phyloP scores from a whole-genome alignment of 1,284 basidiomycete genomes.

The Earliella scabrosa region DNA sequence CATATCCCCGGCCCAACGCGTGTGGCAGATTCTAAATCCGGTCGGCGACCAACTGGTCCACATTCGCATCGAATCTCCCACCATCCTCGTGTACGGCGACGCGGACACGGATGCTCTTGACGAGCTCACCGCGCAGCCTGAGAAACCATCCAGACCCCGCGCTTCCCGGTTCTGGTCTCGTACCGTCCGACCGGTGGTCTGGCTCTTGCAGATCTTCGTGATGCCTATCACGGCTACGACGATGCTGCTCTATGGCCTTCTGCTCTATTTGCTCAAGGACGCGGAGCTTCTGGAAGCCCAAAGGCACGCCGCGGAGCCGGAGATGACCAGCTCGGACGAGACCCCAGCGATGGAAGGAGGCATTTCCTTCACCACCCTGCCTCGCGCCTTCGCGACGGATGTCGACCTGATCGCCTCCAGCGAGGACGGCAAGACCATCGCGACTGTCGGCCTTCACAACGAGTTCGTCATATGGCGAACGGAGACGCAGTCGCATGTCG shows the following conservation, averaged over 20 bases:
- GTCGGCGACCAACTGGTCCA: conserved; percentile 72
- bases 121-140: conserved; percentile 20
- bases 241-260: conserved; percentile 72
- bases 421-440: conserved; percentile 62
- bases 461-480: conserved; percentile 73
- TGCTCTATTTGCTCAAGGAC: conserved; percentile 92
- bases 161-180: conserved; percentile 51
- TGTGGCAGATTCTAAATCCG: conserved; percentile 88
- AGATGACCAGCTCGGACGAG: conserved; percentile 35
- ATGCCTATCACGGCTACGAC: conserved; percentile 86
- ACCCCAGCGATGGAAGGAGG: conserved; percentile 45
- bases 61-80: conserved; percentile 80
- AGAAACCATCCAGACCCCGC: conserved; percentile 43
- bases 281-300: conserved; percentile 91
- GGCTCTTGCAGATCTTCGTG: conserved; percentile 83
- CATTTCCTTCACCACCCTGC: conserved; percentile 70
- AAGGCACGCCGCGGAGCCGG: conserved; percentile 56
- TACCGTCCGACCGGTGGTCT: conserved; percentile 61
- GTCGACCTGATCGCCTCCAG: conserved; percentile 81
- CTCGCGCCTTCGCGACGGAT: conserved; percentile 79
- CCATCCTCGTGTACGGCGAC: conserved; percentile 70
- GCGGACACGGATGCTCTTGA: conserved; percentile 11
- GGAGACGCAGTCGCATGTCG: conserved; percentile 45
- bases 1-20: conserved; percentile 56
- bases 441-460: conserved; percentile 79